Base-by-base conservation (phyloP, 2,329 filamentous ascomycete genomes). In the Chrysoporthe austroafricana region DNA sequence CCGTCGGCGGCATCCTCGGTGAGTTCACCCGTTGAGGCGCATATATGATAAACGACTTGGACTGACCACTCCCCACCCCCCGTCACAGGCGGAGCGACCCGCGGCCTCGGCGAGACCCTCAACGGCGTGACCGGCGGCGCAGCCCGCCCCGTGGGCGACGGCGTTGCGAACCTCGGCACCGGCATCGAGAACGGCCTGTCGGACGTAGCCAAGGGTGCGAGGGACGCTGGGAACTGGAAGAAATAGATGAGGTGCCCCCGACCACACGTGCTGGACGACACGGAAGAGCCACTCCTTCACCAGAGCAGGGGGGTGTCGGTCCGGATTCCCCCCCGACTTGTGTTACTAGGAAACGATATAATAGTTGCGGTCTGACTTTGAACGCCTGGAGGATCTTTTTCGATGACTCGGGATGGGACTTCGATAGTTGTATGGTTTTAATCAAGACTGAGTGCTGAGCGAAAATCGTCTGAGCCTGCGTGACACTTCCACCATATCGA, bases 171-270 rank as follows among this genome's bases (percentile, higher is more conserved):
- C 71, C 73, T 86, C 8, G 85, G 85, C 6, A 83, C 80, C 1
- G 86, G 86, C 0, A 71, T 89, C 2, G 81, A 88, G 77, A 79
- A 80, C 57, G 87, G 85, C 1, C 76, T 81, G 48, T 78, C 79
- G 56, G 78, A 76, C 59, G 79, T 88, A 2, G 82, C 83, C 16
- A 82, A 85, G 76, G 85, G 86, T 0, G 82, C 85, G 7, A 86
- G 88, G 77, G 79, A 87, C 72, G 86, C 86, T 13, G 86, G 87
- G 3, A 77, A 88, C 74, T 87, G 85, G 85, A 85, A 84, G 78
- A 80, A 68, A 63, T 70, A 43, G 64, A 50, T 26, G 26, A 26
- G 26, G 26, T 4, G 13, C n/a, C 48, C n/a, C 26, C 21, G 2
- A 7, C 9, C 11, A 54, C 11, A 26, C 11, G 32, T 21, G 50